Base-by-base conservation (phyloP, 495 filamentous ascomycete species). In the Jackrogersella multiformis region DNA sequence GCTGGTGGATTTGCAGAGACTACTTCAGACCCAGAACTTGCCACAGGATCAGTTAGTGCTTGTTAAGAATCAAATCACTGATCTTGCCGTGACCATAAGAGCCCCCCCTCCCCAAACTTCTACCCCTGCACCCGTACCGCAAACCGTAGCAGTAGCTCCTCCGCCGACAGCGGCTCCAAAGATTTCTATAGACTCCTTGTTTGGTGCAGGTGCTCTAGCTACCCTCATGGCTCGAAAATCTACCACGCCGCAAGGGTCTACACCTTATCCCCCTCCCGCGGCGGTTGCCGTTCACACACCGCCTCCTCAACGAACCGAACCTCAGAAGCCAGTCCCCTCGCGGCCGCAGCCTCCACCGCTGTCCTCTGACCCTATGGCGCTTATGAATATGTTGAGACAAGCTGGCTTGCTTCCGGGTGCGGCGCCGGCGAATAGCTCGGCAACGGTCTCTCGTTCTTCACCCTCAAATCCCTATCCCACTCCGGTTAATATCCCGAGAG, bases 1-100 rank as follows among this genome's bases (percentile, higher is more conserved):
- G 16, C 84, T 98, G 68, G 78, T 96, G 76, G 92, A 94, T 76
- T 85, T 98, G 64, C 90, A 97, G 79, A 85, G 76, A 45, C 88
- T 97, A 71, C 79, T 98, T 77, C 85, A 90, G 72, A 88, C 82
- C 66, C 91, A 92, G 73, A 86, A 92, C 70, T 85, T 97, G 70
- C 87, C 90, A 45, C 89, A 87, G 73, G 87, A 93, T 68, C 88
- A 96, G 79, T 82, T 97, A 68, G 87, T 87, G 75, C 82, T 89
- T 73, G 88, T 97, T 70, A 88, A 88, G 74, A 87, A 92, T 70
- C 89, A 92, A 82, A 86, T 97, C 68, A 84, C 88, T 68, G 85
- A 87, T 67, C 84, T 96, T 69, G 83, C 84, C 66, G 81, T 85
- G 77, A 84, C 79, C 59, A 78, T 81, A 63, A 79, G 77, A 73